A percentile compares a stretch with the other conserved stretches of the same genome.
These are phyloP conservation scores for slime mould (Dictyostelium discoideum) DNA, from an alignment of 78 protist species.

Conservation along the genomic window DNA sequence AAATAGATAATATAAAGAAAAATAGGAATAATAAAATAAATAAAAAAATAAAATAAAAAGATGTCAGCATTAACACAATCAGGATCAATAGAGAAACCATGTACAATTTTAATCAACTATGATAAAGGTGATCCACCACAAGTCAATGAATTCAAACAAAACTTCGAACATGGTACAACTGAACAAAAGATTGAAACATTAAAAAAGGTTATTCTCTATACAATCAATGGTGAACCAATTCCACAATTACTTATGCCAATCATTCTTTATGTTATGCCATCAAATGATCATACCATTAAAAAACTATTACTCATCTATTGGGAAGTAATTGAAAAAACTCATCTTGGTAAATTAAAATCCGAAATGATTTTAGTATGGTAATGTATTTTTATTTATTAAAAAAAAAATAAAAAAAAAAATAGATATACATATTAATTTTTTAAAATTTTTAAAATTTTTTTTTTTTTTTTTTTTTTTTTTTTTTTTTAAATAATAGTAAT, in stretches of 20 bases:
- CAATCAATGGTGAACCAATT: slow-evolving; percentile 90
- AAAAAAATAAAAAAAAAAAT: not conserved
- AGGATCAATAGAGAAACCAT: slow-evolving; percentile 71
- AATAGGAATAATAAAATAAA: too few relatives aligned
- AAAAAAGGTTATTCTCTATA: slow-evolving; percentile 76
- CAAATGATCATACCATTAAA: slow-evolving; percentile 91
- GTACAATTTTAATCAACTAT: slow-evolving; percentile 57
- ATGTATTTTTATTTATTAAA: not conserved
- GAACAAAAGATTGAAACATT: slow-evolving; percentile 77
- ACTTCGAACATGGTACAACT: slow-evolving; percentile 58
- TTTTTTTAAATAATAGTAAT: slow-evolving; percentile 35
- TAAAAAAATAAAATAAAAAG: not conserved
- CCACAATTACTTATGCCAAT: slow-evolving; percentile 90
- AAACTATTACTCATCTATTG: slow-evolving; percentile 95
- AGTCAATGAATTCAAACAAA: slow-evolving; percentile 57
- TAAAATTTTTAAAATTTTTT: not conserved
- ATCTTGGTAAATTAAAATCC: slow-evolving; percentile 93
- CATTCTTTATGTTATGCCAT: slow-evolving; percentile 92
- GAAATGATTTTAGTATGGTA: slow-evolving; percentile 97
- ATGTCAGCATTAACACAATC: slow-evolving; percentile 39
- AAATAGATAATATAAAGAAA: too few relatives aligned
- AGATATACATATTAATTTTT: too few relatives aligned
- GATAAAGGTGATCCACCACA: slow-evolving; percentile 81
- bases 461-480: not conserved
- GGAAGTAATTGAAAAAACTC: slow-evolving; percentile 95